Conservation (phyloP, 768 basidiomycete genomes). For the Ramaria rubella region DNA sequence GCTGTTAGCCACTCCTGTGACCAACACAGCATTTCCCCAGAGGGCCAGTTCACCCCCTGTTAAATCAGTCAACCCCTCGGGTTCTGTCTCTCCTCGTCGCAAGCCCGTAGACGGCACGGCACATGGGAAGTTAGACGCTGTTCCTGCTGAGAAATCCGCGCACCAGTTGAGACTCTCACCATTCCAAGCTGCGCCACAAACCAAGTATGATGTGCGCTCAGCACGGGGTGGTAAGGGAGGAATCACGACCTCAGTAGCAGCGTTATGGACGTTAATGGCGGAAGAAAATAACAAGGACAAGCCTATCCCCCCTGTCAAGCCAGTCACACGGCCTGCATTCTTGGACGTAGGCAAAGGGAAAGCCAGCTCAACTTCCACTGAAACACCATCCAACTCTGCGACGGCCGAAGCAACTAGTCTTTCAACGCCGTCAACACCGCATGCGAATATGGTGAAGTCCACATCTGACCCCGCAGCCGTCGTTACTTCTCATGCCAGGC, state of each 20-base stretch:
- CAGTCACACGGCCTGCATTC: neutral
- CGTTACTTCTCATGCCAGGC: constrained; percentile 66
- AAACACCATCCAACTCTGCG: neutral
- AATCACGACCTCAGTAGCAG: constrained; percentile 62
- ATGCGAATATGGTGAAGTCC: constrained; percentile 45
- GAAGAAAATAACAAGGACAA: constrained; percentile 8
- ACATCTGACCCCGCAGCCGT: constrained; percentile 60
- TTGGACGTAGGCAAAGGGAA: neutral
- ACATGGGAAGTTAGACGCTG: no score
- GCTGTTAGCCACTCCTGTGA: neutral
- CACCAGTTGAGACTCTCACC: constrained; percentile 29
- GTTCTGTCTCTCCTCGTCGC: neutral
- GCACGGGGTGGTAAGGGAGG: constrained; percentile 75
- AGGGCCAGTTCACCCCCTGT: neutral
- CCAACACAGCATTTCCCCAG: neutral
- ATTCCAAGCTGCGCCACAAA: constrained; percentile 40
- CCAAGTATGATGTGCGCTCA: constrained; percentile 67
- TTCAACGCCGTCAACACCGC: constrained; percentile 1
- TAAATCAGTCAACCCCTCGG: neutral
- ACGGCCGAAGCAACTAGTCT: constrained; percentile 27
- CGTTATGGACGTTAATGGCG: constrained; percentile 55
- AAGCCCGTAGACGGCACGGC: no score
- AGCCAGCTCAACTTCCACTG: constrained; percentile 3
- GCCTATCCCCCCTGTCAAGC: neutral
- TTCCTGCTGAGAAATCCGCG: constrained; percentile 14